Conservation (phyloP, 768 basidiomycete genomes). For the Tulasnella calospora region DNA sequence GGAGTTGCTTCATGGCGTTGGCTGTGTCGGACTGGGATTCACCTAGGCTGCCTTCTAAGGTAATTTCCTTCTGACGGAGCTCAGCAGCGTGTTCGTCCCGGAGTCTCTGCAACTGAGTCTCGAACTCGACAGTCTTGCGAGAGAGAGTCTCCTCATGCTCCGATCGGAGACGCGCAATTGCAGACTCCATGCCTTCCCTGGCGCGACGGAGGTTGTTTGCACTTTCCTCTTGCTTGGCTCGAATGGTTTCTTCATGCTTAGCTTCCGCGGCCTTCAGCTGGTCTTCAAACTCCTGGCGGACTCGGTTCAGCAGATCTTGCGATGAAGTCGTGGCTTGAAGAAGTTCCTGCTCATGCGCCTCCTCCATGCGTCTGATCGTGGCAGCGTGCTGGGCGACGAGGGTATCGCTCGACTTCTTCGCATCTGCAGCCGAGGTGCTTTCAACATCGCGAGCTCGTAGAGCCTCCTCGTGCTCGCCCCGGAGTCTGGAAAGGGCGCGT, state of each 20-base stretch:
- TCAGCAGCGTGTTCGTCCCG: slow-evolving; percentile 72
- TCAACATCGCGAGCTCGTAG: slow-evolving; percentile 44
- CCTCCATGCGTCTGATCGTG: slow-evolving; percentile 40
- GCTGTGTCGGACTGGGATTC: slow-evolving; percentile 68
- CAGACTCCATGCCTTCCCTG: slow-evolving; percentile 26
- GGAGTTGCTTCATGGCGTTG: slow-evolving; percentile 57
- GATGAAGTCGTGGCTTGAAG: slow-evolving; percentile 53
- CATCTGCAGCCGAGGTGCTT: slow-evolving; percentile 30
- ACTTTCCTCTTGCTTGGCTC: slow-evolving; percentile 72
- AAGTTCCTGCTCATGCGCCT: slow-evolving; percentile 53
- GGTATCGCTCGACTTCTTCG: slow-evolving; percentile 13
- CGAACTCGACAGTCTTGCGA: slow-evolving; percentile 54
- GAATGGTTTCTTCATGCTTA: slow-evolving; percentile 48
- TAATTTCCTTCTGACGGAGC: slow-evolving; percentile 67
- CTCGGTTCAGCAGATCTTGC: slow-evolving; percentile 45
- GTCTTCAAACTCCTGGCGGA: slow-evolving; percentile 51
- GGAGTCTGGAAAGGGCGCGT: slow-evolving; percentile 35
- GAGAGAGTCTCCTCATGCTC: slow-evolving; percentile 48
- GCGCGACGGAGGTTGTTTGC: slow-evolving; percentile 31
- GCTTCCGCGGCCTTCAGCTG: slow-evolving; percentile 27
- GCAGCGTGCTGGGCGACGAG: slow-evolving; percentile 7
- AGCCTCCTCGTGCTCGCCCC: slow-evolving; percentile 44
- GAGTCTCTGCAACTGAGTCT: slow-evolving; percentile 61
- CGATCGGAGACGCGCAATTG: slow-evolving; percentile 27
- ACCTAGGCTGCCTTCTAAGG: slow-evolving; percentile 65